These are phyloP conservation scores for Nannizziopsis barbatae DNA, from an alignment of 2,329 filamentous ascomycete genomes.

Conservation along the genomic window DNA sequence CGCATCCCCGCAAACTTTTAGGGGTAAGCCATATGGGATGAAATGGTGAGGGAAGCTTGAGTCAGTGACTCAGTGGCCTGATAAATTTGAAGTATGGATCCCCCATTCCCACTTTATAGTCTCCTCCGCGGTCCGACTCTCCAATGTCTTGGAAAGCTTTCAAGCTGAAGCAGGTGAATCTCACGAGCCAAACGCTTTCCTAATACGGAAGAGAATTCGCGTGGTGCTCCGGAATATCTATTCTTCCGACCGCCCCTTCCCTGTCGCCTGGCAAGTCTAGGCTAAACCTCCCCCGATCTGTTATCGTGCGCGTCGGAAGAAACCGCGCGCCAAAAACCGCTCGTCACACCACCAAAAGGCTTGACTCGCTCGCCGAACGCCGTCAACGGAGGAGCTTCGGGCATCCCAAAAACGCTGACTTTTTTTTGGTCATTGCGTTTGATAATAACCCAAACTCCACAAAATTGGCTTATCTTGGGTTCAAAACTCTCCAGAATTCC, in stretches of 20 bases:
- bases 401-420: neutral
- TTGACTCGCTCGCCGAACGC: neutral
- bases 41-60: too few relatives aligned
- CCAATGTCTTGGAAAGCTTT: too few relatives aligned
- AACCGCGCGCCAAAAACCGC: neutral
- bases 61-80: too few relatives aligned
- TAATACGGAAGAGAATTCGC: too few relatives aligned
- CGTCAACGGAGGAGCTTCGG: neutral
- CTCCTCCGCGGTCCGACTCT: too few relatives aligned
- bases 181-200: too few relatives aligned
- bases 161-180: too few relatives aligned
- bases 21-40: too few relatives aligned
- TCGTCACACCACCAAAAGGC: neutral
- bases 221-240: too few relatives aligned
- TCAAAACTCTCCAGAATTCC: neutral
- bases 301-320: slow-evolving; percentile 3
- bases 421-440: slow-evolving; percentile 7
- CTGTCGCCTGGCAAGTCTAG: slow-evolving; percentile 6
- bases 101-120: too few relatives aligned
- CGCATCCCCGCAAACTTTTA: too few relatives aligned
- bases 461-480: slow-evolving; percentile 1
- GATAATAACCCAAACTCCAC: neutral
- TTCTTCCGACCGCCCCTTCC: neutral
- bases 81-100: too few relatives aligned
- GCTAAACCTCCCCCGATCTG: slow-evolving; percentile 2